phyloP scores from a whole-genome alignment of 202 grass and related monocot genomes.

The Zizania palustris region DNA sequence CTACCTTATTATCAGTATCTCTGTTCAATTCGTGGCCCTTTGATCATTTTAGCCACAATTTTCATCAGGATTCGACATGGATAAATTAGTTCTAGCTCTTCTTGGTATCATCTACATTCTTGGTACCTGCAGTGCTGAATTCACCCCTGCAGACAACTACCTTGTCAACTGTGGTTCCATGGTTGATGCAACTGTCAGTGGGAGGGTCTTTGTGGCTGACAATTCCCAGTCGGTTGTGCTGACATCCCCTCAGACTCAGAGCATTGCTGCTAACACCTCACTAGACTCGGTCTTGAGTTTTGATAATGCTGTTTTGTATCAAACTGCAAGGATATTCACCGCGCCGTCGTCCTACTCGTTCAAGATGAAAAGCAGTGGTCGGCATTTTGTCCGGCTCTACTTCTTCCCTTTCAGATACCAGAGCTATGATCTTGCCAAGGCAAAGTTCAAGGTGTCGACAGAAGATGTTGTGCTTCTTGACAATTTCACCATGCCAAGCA shows the following conservation, averaged over 20 bases:
- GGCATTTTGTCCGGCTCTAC: slow-evolving; percentile 81
- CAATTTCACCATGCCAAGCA: slow-evolving; percentile 53
- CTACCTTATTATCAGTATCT: not conserved
- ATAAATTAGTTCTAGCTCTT: slow-evolving; percentile 6
- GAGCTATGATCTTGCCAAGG: slow-evolving; percentile 57
- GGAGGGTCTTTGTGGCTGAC: slow-evolving; percentile 65
- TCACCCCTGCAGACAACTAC: slow-evolving; percentile 84
- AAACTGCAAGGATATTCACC: slow-evolving; percentile 60
- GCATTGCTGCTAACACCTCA: slow-evolving; percentile 38
- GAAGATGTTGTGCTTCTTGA: slow-evolving; percentile 69
- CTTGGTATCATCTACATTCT: slow-evolving; percentile 32
- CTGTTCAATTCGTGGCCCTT: not conserved
- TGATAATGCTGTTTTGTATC: slow-evolving; percentile 45
- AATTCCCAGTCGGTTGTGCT: slow-evolving; percentile 38
- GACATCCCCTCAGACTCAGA: slow-evolving; percentile 43
- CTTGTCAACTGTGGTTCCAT: slow-evolving; percentile 76
- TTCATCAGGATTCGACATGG: slow-evolving; percentile 33
- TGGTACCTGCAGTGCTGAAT: slow-evolving; percentile 47
- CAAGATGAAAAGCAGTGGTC: slow-evolving; percentile 56
- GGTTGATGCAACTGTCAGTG: slow-evolving; percentile 34
- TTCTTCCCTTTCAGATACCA: slow-evolving; percentile 67
- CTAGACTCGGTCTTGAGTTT: slow-evolving; percentile 38
- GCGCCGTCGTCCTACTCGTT: slow-evolving; percentile 61
- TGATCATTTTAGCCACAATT: not conserved
- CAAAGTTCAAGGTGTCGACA: slow-evolving; percentile 73